A percentile compares a stretch with the other conserved stretches of the same genome.
Conservation (phyloP, 1,284 basidiomycete species). For the Fereydounia khargensis region DNA sequence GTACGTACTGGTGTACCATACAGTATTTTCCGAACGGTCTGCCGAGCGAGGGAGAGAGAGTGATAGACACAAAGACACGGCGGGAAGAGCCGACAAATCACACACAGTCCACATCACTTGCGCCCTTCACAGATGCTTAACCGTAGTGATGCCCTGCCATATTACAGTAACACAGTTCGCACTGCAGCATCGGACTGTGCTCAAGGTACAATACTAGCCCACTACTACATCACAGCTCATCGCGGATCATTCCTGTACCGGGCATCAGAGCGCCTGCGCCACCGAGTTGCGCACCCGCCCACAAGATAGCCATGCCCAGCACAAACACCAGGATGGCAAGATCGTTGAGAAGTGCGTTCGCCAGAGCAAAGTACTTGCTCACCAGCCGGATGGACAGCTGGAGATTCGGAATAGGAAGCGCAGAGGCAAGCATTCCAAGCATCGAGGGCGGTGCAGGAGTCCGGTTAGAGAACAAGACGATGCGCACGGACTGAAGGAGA, state of each 20-base stretch:
- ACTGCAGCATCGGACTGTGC: too few relatives aligned
- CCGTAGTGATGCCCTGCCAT: too few relatives aligned
- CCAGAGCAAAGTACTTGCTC: slow-evolving; percentile 21
- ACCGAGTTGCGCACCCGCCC: slow-evolving; percentile 14
- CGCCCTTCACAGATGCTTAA: too few relatives aligned
- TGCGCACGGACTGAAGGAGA: slow-evolving; percentile 35
- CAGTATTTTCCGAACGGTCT: too few relatives aligned
- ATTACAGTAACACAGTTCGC: too few relatives aligned
- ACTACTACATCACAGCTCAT: background rate
- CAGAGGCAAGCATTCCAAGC: slow-evolving; percentile 11
- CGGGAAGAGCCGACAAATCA: too few relatives aligned
- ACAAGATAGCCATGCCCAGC: slow-evolving; percentile 31
- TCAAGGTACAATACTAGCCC: too few relatives aligned
- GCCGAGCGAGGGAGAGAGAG: too few relatives aligned
- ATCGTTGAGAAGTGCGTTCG: slow-evolving; percentile 33
- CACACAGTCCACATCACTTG: too few relatives aligned
- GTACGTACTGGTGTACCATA: too few relatives aligned
- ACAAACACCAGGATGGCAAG: slow-evolving; percentile 41
- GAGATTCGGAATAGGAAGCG: slow-evolving; percentile 28
- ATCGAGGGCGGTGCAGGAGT: slow-evolving; percentile 22
- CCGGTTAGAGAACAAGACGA: slow-evolving; percentile 24
- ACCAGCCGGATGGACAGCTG: slow-evolving; percentile 7
- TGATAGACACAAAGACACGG: too few relatives aligned
- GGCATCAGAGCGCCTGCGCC: background rate
- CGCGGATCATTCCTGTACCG: background rate